phyloP scores from a whole-genome alignment of 352 stramenopile species.

The Globisporangium paddicum region DNA sequence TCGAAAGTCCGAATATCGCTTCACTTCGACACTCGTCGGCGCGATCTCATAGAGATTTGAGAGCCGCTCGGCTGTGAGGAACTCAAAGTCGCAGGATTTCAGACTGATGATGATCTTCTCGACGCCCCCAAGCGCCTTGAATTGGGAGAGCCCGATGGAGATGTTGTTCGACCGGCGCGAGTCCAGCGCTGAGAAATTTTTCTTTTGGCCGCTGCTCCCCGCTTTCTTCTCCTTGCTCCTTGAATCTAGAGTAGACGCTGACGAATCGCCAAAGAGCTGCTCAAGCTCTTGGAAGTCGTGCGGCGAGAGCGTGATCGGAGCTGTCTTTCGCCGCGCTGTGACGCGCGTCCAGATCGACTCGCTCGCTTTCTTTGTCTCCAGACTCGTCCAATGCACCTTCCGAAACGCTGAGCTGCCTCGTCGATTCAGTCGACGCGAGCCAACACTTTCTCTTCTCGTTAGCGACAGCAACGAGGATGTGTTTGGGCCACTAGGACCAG shows the following conservation, averaged over 20 bases:
- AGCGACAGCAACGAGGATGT: neutral
- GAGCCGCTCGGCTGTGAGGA: conserved; percentile 57
- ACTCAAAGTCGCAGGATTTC: conserved; percentile 47
- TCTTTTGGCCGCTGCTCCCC: conserved; percentile 23
- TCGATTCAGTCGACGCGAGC: conserved; percentile 19
- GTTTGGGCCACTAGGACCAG: conserved; percentile 30
- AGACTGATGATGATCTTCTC: conserved; percentile 44
- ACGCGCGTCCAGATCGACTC: conserved; percentile 74
- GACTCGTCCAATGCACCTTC: conserved; percentile 78
- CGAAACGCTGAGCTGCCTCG: conserved; percentile 48
- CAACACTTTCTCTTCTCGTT: conserved; percentile 1
- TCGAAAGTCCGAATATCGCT: conserved; percentile 68
- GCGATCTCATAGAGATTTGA: conserved; percentile 64
- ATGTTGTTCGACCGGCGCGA: conserved; percentile 79
- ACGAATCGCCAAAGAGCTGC: conserved; percentile 43
- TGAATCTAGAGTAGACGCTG: neutral
- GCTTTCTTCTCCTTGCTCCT: conserved; percentile 5
- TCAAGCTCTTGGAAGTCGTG: conserved; percentile 65
- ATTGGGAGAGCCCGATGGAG: conserved; percentile 72
- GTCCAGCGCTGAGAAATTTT: conserved; percentile 57
- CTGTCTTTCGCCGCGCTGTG: conserved; percentile 53
- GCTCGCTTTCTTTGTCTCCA: conserved; percentile 50
- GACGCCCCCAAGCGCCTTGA: conserved; percentile 49
- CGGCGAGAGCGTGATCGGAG: conserved; percentile 63
- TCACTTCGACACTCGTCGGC: conserved; percentile 53